Conservation (phyloP, 306 rosid species). For the Urtica urens region DNA sequence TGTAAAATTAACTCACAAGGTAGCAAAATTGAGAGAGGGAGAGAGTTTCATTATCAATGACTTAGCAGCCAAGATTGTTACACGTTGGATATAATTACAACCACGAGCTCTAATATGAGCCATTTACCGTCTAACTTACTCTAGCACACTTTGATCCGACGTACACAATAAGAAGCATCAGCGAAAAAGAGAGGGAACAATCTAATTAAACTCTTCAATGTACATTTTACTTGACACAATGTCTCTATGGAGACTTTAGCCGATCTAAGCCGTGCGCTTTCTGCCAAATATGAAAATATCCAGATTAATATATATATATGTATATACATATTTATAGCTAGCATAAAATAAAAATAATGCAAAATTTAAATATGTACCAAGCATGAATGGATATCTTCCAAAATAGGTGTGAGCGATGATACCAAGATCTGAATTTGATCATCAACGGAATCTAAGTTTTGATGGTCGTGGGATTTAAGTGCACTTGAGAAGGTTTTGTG, state of each 20-base stretch:
- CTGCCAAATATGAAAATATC: conserved; percentile 31
- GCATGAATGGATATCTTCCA: conserved; percentile 40
- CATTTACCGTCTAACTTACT: no score
- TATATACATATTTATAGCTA: not conserved
- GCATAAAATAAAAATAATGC: not conserved
- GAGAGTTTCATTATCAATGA: no score
- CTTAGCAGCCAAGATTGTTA: no score
- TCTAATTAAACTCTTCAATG: not conserved
- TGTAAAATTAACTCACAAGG: no score
- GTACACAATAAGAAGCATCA: no score
- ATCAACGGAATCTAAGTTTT: conserved; percentile 23
- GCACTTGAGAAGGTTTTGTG: conserved; percentile 30
- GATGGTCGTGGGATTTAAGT: conserved; percentile 32
- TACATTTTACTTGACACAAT: not conserved
- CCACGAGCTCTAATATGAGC: no score
- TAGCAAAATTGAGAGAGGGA: no score
- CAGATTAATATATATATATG: not conserved
- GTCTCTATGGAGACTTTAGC: conserved; percentile 42
- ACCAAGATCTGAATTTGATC: conserved; percentile 40
- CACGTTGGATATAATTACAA: no score
- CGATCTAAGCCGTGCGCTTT: conserved; percentile 40
- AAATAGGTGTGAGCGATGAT: conserved; percentile 39
- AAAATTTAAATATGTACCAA: conserved; percentile 25
- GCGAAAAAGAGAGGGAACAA: no score
- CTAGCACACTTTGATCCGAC: no score